Evolutionary conservation across 805 yeast genomes (phyloP), one percentile per base, ranked within the genome.

Genomic region (Candida silvatica): DNA sequence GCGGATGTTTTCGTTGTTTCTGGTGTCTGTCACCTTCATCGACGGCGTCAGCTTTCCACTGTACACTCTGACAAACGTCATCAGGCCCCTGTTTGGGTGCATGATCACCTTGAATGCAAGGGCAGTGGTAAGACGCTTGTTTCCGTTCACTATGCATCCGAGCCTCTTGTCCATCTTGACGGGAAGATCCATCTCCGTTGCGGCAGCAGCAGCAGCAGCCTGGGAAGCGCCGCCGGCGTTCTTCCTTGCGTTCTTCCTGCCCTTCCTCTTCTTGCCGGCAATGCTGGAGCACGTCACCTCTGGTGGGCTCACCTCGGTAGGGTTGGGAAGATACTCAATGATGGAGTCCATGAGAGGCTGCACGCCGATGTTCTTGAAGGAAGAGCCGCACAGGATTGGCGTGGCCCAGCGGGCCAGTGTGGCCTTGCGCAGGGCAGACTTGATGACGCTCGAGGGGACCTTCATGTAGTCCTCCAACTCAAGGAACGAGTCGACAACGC

Each of bases 361-460:
- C 3, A 92, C 95, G 18, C 98, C 98, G 31, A 90, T 82, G 54
- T 90, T 90, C 45, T 69, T 72, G 59, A 90, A 92, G 36, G 95
- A 82, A 2, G 97, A 83, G 9, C 98, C 98, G 57, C 97, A 87
- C 25, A 88, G 59, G 0, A 92, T 83, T 0, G 98, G 97, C 0
- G 80, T 71, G 1, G 84, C 66, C 26, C 61, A 56, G 32, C 71
- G 68, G 1, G 55, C 53, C 5, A 85, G 43, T 0, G 95, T 83
- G 3, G 82, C 76, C 17, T 59, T 61, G 34, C 83, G 64, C 6
- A 92, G 66, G 0, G 94, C 80, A 12, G 51, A 46, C 29, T 67
- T 71, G n/a, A 92, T 58, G 1, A 71, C 48, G 0, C 46, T 45
- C 0, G 74, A 42, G 0, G 90, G 72, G 1, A 92, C 78, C 26